Percentiles rank a stretch among this genome's conserved stretches.
Evolutionary conservation across 805 yeast genomes (phyloP).

Genomic region (Ogataea trehaloabstinens): DNA sequence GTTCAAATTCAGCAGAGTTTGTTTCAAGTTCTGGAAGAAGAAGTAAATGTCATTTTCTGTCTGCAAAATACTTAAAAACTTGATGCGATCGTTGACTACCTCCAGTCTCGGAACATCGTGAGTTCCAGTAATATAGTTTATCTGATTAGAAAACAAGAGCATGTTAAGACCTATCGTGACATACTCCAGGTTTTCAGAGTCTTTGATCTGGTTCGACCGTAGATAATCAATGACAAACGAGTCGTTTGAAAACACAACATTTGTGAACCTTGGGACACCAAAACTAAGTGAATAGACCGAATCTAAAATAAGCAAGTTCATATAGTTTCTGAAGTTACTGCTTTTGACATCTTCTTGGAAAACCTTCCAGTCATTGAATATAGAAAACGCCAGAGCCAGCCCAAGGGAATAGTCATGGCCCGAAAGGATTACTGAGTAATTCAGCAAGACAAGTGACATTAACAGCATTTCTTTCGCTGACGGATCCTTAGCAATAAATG

Average conservation of each 20-base stretch:
- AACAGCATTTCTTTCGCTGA: slow-evolving; percentile 33
- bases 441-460: slow-evolving; percentile 41
- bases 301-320: slow-evolving; percentile 48
- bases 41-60: slow-evolving; percentile 20
- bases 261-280: slow-evolving; percentile 38
- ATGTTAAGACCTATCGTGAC: slow-evolving; percentile 26
- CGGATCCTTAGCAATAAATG: slow-evolving; percentile 27
- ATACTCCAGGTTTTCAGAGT: slow-evolving; percentile 19
- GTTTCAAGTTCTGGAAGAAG: slow-evolving; percentile 12
- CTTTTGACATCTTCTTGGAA: slow-evolving; percentile 31
- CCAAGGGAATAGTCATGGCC: slow-evolving; percentile 63
- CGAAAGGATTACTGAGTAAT: slow-evolving; percentile 55
- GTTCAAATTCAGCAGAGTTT: slow-evolving; percentile 1
- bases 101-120: slow-evolving; percentile 12
- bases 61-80: slow-evolving; percentile 27
- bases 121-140: slow-evolving; percentile 15
- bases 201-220: slow-evolving; percentile 10
- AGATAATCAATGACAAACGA: slow-evolving; percentile 18
- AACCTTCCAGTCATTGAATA: slow-evolving; percentile 58
- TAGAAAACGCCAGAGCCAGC: slow-evolving; percentile 49
- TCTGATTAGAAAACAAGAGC: slow-evolving; percentile 17
- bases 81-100: slow-evolving; percentile 20
- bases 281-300: slow-evolving; percentile 50
- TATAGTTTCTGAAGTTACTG: slow-evolving; percentile 36
- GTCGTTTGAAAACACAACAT: slow-evolving; percentile 18